Base-by-base conservation (phyloP, 495 filamentous ascomycete species). In the Cetradonia linearis region DNA sequence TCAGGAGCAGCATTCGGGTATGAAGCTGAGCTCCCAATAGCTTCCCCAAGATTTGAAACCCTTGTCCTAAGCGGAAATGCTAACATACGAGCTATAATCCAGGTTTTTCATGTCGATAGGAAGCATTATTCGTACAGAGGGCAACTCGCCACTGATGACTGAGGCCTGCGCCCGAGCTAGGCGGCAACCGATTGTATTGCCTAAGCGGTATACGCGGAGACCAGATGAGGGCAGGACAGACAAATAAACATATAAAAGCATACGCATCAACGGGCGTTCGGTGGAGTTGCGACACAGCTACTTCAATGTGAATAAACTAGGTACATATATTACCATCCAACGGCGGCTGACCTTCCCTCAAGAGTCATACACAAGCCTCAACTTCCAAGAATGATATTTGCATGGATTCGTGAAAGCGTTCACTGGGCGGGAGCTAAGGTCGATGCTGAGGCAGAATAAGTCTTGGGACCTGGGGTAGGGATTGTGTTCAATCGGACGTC, bases 31-130 rank as follows among this genome's bases (percentile, higher is more conserved):
- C 40, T 58, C 47, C 28, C 60, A 56, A 37, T 61, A 6, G 28
- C 31, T 38, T 36, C 40, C 20, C 40, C 16, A 31, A 50, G 8
- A 28, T 7, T 38, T 38, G 25, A 34, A 20, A 2, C 8, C n/a
- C 25, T 6, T 11, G 13, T 25, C 6, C 16, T 27, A 8, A 18
- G n/a, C 33, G 9, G 25, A 37, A 37, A 30, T 50, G 59, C 63
- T 70, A 25, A 70, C 49, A 31, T 49, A 46, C 9, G 9, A 36
- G 34, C 23, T 37, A 30, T 64, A 25, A 50, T 27, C 50, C 57
- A 98, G 93, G 25, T 95, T 96, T 73, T 98, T 98, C 80, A 98
- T 98, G 93, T 91, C 87, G 40, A 96, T 98, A 67, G 93, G 93
- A 62, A 95, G 88, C 65, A 90, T 92, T 23, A 96, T 98, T 67